Conservation (phyloP, 2,329 filamentous ascomycete species). For the Fusarium avenaceum region DNA sequence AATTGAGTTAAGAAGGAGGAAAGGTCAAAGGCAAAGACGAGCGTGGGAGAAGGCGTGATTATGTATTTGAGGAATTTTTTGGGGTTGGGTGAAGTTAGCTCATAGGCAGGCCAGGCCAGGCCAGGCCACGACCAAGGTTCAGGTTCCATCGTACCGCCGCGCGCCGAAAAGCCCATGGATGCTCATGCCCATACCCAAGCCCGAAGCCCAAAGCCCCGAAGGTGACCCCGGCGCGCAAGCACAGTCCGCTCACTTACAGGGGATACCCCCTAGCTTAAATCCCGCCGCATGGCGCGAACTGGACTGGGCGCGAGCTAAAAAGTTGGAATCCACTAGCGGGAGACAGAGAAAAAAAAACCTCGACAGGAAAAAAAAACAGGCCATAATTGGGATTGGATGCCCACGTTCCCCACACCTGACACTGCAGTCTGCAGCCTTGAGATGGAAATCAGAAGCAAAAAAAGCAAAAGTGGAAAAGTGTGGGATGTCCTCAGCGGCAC, state of each 20-base stretch:
- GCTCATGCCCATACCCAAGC: neutral
- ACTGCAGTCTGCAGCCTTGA: constrained; percentile 4
- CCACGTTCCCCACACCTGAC: constrained; percentile 31
- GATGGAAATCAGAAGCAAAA: no score
- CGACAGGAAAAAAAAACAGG: constrained; percentile 36
- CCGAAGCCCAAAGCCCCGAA: constrained; percentile 1
- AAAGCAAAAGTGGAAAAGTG: neutral
- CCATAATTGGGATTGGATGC: constrained; percentile 25
- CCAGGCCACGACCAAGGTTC: constrained; percentile 3
- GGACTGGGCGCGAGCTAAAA: constrained; percentile 29
- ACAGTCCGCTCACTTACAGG: constrained; percentile 25
- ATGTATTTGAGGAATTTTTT: constrained; percentile 50
- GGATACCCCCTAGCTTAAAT: constrained; percentile 24
- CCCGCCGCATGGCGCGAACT: constrained; percentile 38
- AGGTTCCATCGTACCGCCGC: constrained; percentile 32
- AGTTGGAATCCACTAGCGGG: constrained; percentile 17
- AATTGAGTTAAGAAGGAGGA: constrained; percentile 25
- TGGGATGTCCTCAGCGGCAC: constrained; percentile 27
- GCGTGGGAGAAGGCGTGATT: constrained; percentile 40
- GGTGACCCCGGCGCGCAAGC: neutral
- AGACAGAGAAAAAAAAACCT: constrained; percentile 20
- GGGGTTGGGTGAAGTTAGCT: constrained; percentile 19
- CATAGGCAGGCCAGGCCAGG: neutral
- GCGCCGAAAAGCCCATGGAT: constrained; percentile 26
- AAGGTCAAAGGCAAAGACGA: constrained; percentile 5